phyloP scores from a whole-genome alignment of 2,329 filamentous ascomycete species.

The Hymenoscyphus repandus region DNA sequence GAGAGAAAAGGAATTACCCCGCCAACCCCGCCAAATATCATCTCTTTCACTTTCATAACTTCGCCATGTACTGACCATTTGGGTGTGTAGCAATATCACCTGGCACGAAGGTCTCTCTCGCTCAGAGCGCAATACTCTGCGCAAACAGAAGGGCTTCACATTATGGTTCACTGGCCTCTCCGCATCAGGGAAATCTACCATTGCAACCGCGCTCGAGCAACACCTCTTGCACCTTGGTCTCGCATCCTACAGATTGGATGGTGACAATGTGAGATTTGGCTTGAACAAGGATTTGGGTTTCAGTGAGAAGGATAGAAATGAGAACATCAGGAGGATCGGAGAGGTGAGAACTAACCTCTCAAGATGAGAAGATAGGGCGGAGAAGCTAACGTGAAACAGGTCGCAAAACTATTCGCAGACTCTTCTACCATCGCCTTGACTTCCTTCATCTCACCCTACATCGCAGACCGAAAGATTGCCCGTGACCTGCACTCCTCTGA shows the following conservation, averaged over 20 bases:
- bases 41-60: background rate
- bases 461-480: conserved; percentile 76
- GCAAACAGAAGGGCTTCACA: conserved; percentile 84
- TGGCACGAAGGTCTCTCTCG: conserved; percentile 78
- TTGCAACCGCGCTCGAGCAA: conserved; percentile 94
- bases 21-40: conserved; percentile 20
- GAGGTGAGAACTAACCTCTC: conserved; percentile 46
- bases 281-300: conserved; percentile 98
- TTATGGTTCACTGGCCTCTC: conserved; percentile 98
- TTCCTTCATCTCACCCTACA: conserved; percentile 95
- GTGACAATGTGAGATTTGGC: conserved; percentile 97
- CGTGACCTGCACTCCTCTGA: conserved; percentile 69
- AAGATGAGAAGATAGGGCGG: background rate
- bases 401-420: conserved; percentile 95
- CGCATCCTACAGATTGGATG: conserved; percentile 87
- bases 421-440: conserved; percentile 82
- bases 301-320: conserved; percentile 85
- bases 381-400: conserved; percentile 39
- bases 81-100: conserved; percentile 68
- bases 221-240: conserved; percentile 83
- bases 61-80: background rate
- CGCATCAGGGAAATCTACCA: conserved; percentile 93
- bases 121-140: conserved; percentile 66
- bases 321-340: conserved; percentile 95
- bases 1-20: conserved; percentile 19